Evolutionary conservation across 345 rosid species (phyloP).

Genomic region (Murraya koenigii): DNA sequence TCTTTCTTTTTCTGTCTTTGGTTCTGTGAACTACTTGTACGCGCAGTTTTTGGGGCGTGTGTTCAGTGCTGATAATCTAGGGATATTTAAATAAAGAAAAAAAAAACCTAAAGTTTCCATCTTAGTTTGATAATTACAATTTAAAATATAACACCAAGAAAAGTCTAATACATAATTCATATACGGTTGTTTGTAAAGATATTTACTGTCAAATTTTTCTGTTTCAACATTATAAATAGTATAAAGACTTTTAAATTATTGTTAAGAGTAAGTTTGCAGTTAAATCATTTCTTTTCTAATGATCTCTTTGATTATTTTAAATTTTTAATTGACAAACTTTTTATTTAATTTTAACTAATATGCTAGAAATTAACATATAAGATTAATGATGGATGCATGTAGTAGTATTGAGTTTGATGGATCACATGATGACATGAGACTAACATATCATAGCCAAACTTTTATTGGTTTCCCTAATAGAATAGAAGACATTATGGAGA

Average conservation of each 20-base stretch:
- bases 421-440: neutral
- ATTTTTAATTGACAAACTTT: no score
- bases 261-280: rapidly evolving
- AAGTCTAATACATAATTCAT: neutral
- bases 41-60: slow-evolving; percentile 36
- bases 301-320: neutral
- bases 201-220: no score
- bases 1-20: neutral
- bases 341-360: neutral
- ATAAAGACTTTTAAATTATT: no score
- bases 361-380: neutral
- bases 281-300: no score
- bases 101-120: neutral
- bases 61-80: neutral
- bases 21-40: slow-evolving; percentile 11
- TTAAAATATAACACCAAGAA: neutral
- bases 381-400: neutral
- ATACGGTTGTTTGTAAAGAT: no score
- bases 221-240: no score
- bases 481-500: neutral
- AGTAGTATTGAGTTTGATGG: neutral
- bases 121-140: neutral
- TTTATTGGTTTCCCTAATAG: neutral
- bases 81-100: neutral
- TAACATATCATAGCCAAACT: neutral